Base-by-base conservation (phyloP, 2,329 filamentous ascomycete species). In the Pseudofabraea citricarpa region DNA sequence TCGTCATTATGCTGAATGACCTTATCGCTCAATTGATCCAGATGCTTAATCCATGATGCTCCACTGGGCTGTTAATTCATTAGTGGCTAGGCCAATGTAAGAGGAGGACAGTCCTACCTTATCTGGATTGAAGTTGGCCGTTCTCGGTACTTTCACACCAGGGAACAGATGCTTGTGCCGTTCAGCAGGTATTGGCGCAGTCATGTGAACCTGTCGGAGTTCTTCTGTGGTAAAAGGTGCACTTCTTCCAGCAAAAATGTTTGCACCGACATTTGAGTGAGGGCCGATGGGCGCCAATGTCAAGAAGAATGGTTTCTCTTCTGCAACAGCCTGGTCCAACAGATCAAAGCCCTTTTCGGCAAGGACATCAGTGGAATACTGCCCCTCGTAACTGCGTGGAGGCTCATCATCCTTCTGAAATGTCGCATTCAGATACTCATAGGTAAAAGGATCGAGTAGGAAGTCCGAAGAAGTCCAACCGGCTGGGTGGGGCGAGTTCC, bases 371-470 rank as follows among this genome's bases (percentile, higher is more conserved):
- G 72, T 69, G 32, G 55, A 53, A 32, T 60, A 58, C 22, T 57
- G 51, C 1, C 75, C 75, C 33, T 75, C 67, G 45, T 78, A 73
- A 51, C 71, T 76, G 9, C 74, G 66, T 0, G 79, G 79, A 0
- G 67, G 57, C 2, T 79, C 72, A 0, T 68, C 63, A 51, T 87
- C 82, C 8, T 77, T 70, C 47, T 82, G 75, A 57, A 80, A 83
- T 4, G 74, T 81, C 2, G 77, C 69, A 55, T 87, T 85, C 20
- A 80, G 69, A 56, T 87, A 88, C 21, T 75, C 68, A 54, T 87
- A 87, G 0, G 83, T 87, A 50, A 72, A 75, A 0, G 83, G 82
- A 48, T 87, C 81, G 1, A 85, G 65, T 1, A 85, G 64, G 50
- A 83, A 75, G 47, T 74, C 73, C 5, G 73, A 77, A 6, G 68